Percentiles rank a stretch among this genome's conserved stretches.
Evolutionary conservation across 805 yeast genomes (phyloP).

Genomic region (Candida michaelii): DNA sequence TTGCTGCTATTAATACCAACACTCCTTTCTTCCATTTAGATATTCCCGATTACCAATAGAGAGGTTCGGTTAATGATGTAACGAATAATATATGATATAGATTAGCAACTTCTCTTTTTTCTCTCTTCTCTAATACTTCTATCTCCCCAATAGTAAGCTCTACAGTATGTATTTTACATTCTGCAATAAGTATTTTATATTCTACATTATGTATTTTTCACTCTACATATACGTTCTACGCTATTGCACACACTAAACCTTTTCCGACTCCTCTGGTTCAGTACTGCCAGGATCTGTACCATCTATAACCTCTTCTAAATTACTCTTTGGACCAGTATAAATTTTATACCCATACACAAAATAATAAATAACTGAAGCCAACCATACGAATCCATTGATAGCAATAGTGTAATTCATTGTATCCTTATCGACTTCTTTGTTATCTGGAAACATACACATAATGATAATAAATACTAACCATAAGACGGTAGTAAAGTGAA

Average conservation of each 20-base stretch:
- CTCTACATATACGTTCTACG: background rate
- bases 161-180: no score
- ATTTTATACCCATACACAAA: conserved; percentile 50
- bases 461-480: conserved; percentile 56
- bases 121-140: no score
- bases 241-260: conserved; percentile 1
- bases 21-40: conserved; percentile 80
- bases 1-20: conserved; percentile 60
- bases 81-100: background rate
- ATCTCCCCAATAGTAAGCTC: no score
- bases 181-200: background rate
- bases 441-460: conserved; percentile 62
- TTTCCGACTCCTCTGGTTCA: no score
- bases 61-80: background rate
- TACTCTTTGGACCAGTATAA: conserved; percentile 54
- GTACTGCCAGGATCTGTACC: background rate
- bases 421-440: conserved; percentile 35
- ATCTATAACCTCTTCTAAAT: conserved; percentile 15
- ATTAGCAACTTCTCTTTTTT: no score
- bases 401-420: conserved; percentile 72
- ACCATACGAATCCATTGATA: conserved; percentile 61
- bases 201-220: background rate
- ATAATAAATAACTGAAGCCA: conserved; percentile 52
- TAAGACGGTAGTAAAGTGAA: conserved; percentile 45
- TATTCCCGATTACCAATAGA: conserved; percentile 53